Conservation (phyloP, 2,329 filamentous ascomycete genomes). For the Trichothecium sympodiale region DNA sequence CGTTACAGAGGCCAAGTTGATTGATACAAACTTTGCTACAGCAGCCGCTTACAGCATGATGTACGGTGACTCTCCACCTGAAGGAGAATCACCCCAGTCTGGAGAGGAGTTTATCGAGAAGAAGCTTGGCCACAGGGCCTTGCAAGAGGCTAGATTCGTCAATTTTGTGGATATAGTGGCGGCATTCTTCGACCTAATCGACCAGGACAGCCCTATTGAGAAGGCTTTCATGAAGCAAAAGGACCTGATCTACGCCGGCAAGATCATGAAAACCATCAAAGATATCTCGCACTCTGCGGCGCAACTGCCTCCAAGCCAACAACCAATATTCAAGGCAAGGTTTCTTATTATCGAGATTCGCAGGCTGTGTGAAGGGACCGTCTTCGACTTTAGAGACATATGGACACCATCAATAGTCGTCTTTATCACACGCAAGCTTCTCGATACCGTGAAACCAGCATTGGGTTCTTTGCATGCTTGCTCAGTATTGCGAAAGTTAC, state of each 20-base stretch:
- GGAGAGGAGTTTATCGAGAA: constrained; percentile 59
- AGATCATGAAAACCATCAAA: constrained; percentile 60
- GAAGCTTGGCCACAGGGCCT: constrained; percentile 55
- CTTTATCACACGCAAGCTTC: constrained; percentile 62
- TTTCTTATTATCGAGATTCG: constrained; percentile 66
- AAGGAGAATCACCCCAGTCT: constrained; percentile 28
- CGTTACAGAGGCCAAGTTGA: constrained; percentile 41
- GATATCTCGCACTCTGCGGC: constrained; percentile 53
- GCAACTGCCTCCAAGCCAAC: constrained; percentile 64
- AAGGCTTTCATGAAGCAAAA: constrained; percentile 51
- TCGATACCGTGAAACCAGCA: constrained; percentile 72
- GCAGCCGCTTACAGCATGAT: constrained; percentile 76
- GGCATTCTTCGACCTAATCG: constrained; percentile 63
- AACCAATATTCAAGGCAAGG: constrained; percentile 75
- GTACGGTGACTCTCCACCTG: constrained; percentile 27
- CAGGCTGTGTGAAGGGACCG: constrained; percentile 63
- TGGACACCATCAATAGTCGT: constrained; percentile 70
- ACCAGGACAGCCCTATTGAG: constrained; percentile 66
- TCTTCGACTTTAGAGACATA: constrained; percentile 50
- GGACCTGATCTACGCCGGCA: constrained; percentile 46
- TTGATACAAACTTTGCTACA: constrained; percentile 63
- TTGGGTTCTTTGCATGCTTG: constrained; percentile 81
- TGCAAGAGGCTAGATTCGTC: constrained; percentile 49
- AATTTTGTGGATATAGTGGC: constrained; percentile 71
- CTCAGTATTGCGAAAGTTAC: constrained; percentile 74